These are phyloP conservation scores for Colletotrichum limetticola DNA, from an alignment of 2,329 filamentous ascomycete genomes.

Conservation along the genomic window DNA sequence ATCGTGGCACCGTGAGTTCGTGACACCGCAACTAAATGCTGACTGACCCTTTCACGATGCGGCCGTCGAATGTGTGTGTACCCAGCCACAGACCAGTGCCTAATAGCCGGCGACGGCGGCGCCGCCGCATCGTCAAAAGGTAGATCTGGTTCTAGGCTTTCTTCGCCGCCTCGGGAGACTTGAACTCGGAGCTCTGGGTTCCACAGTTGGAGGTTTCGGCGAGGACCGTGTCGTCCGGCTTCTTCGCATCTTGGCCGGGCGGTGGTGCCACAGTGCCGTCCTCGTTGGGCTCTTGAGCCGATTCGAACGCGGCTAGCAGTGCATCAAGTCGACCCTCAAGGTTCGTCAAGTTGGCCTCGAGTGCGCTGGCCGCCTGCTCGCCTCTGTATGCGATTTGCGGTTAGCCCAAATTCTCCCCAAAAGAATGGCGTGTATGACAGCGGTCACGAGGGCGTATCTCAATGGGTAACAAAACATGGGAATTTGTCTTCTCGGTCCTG, in stretches of 20 bases:
- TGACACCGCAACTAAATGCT: neutral
- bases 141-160: neutral
- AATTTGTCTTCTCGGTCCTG: slow-evolving; percentile 26
- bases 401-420: slow-evolving; percentile 14
- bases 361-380: slow-evolving; percentile 62
- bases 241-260: slow-evolving; percentile 1
- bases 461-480: slow-evolving; percentile 26
- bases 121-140: neutral
- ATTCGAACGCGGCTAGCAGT: slow-evolving; percentile 61
- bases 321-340: slow-evolving; percentile 67
- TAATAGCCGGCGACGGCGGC: neutral
- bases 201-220: neutral
- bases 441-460: slow-evolving; percentile 9
- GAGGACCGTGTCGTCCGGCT: neutral
- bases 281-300: slow-evolving; percentile 7
- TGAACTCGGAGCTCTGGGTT: neutral
- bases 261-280: neutral
- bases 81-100: no score
- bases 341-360: slow-evolving; percentile 63
- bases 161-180: neutral
- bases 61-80: neutral
- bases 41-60: neutral
- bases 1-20: neutral
- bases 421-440: slow-evolving; percentile 12
- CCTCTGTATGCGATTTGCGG: slow-evolving; percentile 50